A percentile compares a stretch with the other conserved stretches of the same genome.
phyloP scores from a whole-genome alignment of 768 basidiomycete genomes.

The Lactarius psammicola region DNA sequence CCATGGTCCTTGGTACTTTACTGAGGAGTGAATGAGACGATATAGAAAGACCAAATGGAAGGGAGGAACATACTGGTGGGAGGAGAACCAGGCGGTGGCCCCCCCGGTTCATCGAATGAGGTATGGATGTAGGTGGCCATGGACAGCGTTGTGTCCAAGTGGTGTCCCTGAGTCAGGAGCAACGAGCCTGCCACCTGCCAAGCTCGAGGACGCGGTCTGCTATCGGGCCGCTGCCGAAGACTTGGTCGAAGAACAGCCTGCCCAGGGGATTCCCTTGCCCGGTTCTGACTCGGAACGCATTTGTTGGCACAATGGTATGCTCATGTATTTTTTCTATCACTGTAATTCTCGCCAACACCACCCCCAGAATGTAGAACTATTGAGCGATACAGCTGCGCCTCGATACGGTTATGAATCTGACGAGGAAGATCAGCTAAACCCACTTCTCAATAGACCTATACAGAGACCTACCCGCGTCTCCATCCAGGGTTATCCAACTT shows the following conservation, averaged over 20 bases:
- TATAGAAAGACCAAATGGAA: conserved; percentile 6
- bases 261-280: not conserved
- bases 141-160: not conserved
- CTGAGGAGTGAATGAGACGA: conserved; percentile 39
- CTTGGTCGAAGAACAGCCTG: not conserved
- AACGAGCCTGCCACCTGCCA: not conserved
- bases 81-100: conserved; percentile 60
- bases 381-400: conserved; percentile 32
- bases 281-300: not conserved
- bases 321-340: not conserved
- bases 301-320: conserved; percentile 7
- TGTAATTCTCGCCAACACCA: not conserved
- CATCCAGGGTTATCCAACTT: conserved; percentile 3
- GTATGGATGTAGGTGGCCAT: not conserved
- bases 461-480: conserved; percentile 2
- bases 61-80: conserved; percentile 51
- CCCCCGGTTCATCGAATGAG: conserved; percentile 39
- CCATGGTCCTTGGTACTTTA: conserved; percentile 91
- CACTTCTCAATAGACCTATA: conserved; percentile 15
- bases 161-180: not conserved
- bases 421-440: conserved; percentile 33
- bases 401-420: conserved; percentile 34
- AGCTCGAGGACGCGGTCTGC: too few relatives aligned
- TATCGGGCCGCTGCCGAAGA: too few relatives aligned
- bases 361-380: conserved; percentile 26